These are phyloP conservation scores for Auricularia sp. DNA, from an alignment of 768 basidiomycete species.

Conservation along the genomic window DNA sequence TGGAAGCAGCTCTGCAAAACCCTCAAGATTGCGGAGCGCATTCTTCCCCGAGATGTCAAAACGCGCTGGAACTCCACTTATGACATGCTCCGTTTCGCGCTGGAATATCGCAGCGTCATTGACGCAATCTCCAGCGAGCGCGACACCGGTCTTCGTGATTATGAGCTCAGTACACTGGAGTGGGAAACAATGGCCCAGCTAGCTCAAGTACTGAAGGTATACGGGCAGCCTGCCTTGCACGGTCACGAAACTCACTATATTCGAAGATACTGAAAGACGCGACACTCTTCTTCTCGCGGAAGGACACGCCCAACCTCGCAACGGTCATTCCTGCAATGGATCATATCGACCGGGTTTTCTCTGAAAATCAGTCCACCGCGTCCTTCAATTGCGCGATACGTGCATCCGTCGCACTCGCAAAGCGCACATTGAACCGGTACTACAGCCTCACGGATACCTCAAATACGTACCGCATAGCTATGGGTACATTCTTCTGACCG, in stretches of 20 bases:
- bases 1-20: constrained; percentile 17
- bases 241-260: neutral
- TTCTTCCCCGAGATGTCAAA: constrained; percentile 28
- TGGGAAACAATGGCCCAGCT: constrained; percentile 28
- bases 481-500: constrained; percentile 16
- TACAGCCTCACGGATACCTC: constrained; percentile 21
- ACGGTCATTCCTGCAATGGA: constrained; percentile 31
- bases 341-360: constrained; percentile 18
- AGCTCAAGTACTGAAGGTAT: constrained; percentile 19
- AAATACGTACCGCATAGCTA: constrained; percentile 22
- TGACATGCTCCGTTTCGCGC: constrained; percentile 25
- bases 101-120: constrained; percentile 19
- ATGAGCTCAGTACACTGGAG: constrained; percentile 18
- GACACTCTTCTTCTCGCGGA: constrained; percentile 22
- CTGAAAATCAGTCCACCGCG: constrained; percentile 9
- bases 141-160: constrained; percentile 15
- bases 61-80: constrained; percentile 34
- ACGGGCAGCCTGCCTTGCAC: constrained; percentile 1
- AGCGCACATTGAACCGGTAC: constrained; percentile 23
- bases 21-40: constrained; percentile 7
- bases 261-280: constrained; percentile 26
- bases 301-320: constrained; percentile 16
- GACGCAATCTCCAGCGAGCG: constrained; percentile 15
- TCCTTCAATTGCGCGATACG: constrained; percentile 14
- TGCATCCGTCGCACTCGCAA: constrained; percentile 19